Evolutionary conservation across 2,329 filamentous ascomycete species (phyloP).

Genomic region (Exserohilum turcica): DNA sequence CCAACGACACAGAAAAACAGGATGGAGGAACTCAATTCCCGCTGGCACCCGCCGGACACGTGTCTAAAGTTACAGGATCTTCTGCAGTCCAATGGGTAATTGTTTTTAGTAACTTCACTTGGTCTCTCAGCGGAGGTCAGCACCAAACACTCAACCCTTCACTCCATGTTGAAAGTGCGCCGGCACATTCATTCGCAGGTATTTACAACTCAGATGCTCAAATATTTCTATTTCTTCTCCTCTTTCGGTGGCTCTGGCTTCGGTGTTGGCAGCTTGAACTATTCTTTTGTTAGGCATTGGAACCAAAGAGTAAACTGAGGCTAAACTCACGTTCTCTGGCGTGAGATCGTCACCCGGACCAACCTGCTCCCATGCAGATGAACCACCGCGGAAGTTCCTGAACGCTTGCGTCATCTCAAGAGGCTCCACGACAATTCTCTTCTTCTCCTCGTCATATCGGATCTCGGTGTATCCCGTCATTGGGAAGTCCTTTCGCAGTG

Average conservation of each 20-base stretch:
- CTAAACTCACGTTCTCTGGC: constrained; percentile 64
- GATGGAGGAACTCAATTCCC: neutral
- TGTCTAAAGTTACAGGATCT: neutral
- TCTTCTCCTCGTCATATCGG: constrained; percentile 99
- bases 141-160: neutral
- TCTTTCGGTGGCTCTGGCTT: constrained; percentile 88
- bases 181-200: constrained; percentile 38
- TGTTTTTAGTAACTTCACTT: neutral
- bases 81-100: neutral
- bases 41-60: neutral
- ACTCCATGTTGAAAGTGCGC: constrained; percentile 12
- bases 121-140: neutral
- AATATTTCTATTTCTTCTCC: constrained; percentile 78
- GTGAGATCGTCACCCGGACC: constrained; percentile 75
- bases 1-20: neutral
- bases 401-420: constrained; percentile 97
- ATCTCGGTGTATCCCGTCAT: constrained; percentile 98
- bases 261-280: constrained; percentile 92
- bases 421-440: constrained; percentile 97
- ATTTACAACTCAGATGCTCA: constrained; percentile 48
- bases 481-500: constrained; percentile 96
- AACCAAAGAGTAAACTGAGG: neutral
- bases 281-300: constrained; percentile 9
- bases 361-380: constrained; percentile 67
- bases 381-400: constrained; percentile 94